Evolutionary conservation across 2,329 filamentous ascomycete genomes (phyloP), one percentile per base, ranked within the genome.

Genomic region (Nemania sp.): DNA sequence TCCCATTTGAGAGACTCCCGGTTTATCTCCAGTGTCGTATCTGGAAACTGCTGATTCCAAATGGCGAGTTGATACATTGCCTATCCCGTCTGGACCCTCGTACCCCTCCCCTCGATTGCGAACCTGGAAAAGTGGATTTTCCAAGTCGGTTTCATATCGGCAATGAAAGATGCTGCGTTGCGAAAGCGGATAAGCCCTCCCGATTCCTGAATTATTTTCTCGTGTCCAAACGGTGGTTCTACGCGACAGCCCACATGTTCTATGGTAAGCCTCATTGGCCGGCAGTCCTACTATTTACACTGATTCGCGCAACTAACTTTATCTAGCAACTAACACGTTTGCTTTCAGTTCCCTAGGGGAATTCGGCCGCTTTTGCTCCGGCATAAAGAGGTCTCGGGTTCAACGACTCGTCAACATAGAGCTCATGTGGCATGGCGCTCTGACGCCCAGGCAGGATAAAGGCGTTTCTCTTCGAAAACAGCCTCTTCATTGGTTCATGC

Each of bases 291-390:
- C 17, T 15, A 13, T 51, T 20, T 45, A 15, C 5, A 15, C 11
- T n/a, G n/a, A 34, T 20, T 11, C n/a, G 11, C 2, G 32, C 18
- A 18, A 21, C 46, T 65, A 53, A 63, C 42, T 11, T 37, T 2
- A 1, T 49, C 18, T 56, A 63, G 60, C 54, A 4, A 50, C 60
- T 2, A 84, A 84, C 64, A 79, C 71, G 0, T 83, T 83, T 60
- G 78, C 77, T 0, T 83, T 84, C 65, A 81, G 79, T n/a, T 81
- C 78, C n/a, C 69, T 84, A 0, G 81, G 81, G 47, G 81, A 84
- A 67, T 77, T 80, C 67, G 77, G 77, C 54, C 75, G 79, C 45
- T 84, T 84, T 64, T 76, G 74, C 54, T 66, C 65, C 1, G 77
- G 79, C 0, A 82, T 82, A 20, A 73, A 75, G 1, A 39, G 32